Conservation (phyloP, 129 eudicot genomes). For the Flaveria robusta region DNA sequence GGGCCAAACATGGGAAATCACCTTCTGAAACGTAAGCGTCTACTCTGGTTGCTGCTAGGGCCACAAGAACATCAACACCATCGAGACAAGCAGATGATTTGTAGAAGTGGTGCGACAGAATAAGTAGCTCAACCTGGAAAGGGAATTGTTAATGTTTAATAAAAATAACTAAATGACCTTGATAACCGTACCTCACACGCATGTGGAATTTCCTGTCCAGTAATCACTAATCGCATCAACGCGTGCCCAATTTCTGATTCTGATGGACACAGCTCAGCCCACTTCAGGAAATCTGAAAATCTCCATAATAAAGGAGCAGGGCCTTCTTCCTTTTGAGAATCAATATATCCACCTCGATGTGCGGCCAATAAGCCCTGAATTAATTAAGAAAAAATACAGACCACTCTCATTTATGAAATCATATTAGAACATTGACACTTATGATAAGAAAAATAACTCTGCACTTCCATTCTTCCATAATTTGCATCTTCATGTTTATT, state of each 20-base stretch:
- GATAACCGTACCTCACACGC: conserved; percentile 80
- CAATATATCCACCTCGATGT: conserved; percentile 99
- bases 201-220: conserved; percentile 98
- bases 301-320: conserved; percentile 98
- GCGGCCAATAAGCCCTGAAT: conserved; percentile 94
- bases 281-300: conserved; percentile 90
- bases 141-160: conserved; percentile 12
- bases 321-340: conserved; percentile 97
- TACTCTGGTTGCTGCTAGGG: conserved; percentile 95
- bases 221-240: conserved; percentile 89
- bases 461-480: not conserved
- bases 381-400: not conserved
- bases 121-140: conserved; percentile 94
- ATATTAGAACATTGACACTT: conserved; percentile 5
- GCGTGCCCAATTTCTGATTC: conserved; percentile 98
- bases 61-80: conserved; percentile 98
- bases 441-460: not conserved
- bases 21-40: conserved; percentile 95
- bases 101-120: conserved; percentile 97
- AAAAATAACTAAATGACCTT: not conserved
- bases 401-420: conserved; percentile 13
- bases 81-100: conserved; percentile 95
- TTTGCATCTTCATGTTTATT: not conserved
- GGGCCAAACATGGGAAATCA: conserved; percentile 94
- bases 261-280: conserved; percentile 98